Evolutionary conservation across 352 stramenopile species (phyloP).

Genomic region (Globisporangium lucens): DNA sequence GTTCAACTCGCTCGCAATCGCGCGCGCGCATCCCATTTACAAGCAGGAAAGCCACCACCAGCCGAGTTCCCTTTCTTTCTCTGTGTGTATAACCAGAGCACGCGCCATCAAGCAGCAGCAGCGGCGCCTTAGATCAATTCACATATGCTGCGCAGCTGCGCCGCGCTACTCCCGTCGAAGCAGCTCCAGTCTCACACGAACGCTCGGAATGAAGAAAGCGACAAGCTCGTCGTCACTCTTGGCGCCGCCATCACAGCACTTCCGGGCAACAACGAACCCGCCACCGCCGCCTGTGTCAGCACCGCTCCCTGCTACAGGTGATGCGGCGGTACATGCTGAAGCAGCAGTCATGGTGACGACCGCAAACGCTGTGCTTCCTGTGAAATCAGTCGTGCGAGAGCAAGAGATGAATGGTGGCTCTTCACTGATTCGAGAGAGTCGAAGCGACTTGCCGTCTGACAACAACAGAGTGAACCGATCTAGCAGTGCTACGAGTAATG

Average conservation of each 20-base stretch:
- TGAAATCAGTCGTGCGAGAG: neutral
- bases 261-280: neutral
- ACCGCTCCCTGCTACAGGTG: neutral
- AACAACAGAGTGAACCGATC: conserved; percentile 7
- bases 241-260: conserved; percentile 8
- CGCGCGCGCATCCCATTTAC: neutral
- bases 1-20: neutral
- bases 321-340: neutral
- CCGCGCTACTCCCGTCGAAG: neutral
- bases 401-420: neutral
- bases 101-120: neutral
- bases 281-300: neutral
- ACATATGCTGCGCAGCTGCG: neutral
- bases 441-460: neutral
- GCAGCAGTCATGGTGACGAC: neutral
- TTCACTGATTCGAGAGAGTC: neutral
- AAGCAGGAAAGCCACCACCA: neutral
- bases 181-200: neutral
- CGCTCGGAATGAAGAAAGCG: conserved; percentile 16
- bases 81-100: neutral
- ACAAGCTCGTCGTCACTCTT: conserved; percentile 14
- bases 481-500: conserved; percentile 20
- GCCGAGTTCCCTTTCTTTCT: neutral
- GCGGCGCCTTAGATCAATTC: neutral
- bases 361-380: neutral